Conservation (phyloP, 202 grass and related monocot genomes). For the Panicum hallii region DNA sequence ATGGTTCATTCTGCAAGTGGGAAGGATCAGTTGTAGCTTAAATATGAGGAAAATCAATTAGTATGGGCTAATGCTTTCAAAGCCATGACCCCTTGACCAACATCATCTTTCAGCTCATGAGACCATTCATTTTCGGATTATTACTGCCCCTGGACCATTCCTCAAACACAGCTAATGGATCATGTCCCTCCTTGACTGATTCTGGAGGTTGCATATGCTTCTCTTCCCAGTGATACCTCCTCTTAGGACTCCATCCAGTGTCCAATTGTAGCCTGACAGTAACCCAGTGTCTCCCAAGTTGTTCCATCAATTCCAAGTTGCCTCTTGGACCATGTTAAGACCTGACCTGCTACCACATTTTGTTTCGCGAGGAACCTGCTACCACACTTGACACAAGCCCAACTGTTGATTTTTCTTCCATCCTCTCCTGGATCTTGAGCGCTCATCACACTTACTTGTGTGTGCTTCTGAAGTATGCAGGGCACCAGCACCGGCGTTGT, state of each 20-base stretch:
- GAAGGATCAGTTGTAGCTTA: background rate
- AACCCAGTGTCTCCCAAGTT: background rate
- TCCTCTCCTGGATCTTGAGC: background rate
- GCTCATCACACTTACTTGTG: background rate
- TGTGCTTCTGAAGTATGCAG: background rate
- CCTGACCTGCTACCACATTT: too few relatives aligned
- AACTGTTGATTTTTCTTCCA: background rate
- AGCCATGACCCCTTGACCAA: too few relatives aligned
- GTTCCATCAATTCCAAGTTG: background rate
- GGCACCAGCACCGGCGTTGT: background rate
- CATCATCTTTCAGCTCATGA: too few relatives aligned
- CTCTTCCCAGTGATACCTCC: background rate
- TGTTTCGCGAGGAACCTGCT: too few relatives aligned
- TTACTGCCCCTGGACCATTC: conserved; percentile 25
- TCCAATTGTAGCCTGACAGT: background rate
- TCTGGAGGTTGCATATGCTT: background rate
- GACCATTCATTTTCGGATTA: too few relatives aligned
- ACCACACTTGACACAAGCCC: background rate
- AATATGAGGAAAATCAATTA: background rate
- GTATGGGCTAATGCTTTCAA: background rate
- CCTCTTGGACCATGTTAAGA: background rate
- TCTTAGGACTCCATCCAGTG: background rate
- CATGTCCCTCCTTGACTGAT: background rate
- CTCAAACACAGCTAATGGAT: background rate
- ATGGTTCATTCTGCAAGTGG: too few relatives aligned